Evolutionary conservation across 306 rosid species (phyloP).

Genomic region (Rosa chinensis): DNA sequence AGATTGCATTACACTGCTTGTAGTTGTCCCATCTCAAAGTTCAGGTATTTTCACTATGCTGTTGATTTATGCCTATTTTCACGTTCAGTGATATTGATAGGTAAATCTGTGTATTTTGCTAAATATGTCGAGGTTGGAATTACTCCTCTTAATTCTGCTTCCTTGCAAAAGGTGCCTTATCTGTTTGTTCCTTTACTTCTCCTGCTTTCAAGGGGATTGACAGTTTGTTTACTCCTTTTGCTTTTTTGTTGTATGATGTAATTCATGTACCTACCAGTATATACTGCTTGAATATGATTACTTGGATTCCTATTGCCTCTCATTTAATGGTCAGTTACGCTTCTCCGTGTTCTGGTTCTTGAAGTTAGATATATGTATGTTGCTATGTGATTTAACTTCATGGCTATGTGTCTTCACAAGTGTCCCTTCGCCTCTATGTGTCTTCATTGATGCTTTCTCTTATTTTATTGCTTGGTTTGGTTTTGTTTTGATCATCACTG

Average conservation of each 20-base stretch:
- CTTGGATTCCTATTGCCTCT: background rate
- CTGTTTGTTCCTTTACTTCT: background rate
- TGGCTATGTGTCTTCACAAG: too few species aligned
- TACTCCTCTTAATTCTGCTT: background rate
- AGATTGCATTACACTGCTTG: too few species aligned
- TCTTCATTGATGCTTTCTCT: too few species aligned
- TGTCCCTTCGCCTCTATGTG: too few species aligned
- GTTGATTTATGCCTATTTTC: too few species aligned
- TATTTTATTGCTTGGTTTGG: too few species aligned
- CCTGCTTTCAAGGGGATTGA: background rate
- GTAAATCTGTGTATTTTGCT: too few species aligned
- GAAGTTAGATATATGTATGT: background rate
- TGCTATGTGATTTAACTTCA: background rate
- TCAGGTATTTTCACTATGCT: too few species aligned
- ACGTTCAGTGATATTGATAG: too few species aligned
- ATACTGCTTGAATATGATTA: background rate
- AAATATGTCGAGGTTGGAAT: too few species aligned
- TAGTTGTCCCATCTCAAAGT: too few species aligned
- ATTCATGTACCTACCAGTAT: background rate
- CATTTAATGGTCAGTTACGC: background rate
- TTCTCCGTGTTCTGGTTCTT: conserved; percentile 9
- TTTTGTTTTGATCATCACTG: too few species aligned
- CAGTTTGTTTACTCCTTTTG: background rate
- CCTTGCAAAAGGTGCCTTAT: background rate
- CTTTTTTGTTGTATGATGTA: background rate